These are phyloP conservation scores for Paragyromitra xinjiangensis DNA, from an alignment of 495 filamentous ascomycete genomes.

Conservation along the genomic window DNA sequence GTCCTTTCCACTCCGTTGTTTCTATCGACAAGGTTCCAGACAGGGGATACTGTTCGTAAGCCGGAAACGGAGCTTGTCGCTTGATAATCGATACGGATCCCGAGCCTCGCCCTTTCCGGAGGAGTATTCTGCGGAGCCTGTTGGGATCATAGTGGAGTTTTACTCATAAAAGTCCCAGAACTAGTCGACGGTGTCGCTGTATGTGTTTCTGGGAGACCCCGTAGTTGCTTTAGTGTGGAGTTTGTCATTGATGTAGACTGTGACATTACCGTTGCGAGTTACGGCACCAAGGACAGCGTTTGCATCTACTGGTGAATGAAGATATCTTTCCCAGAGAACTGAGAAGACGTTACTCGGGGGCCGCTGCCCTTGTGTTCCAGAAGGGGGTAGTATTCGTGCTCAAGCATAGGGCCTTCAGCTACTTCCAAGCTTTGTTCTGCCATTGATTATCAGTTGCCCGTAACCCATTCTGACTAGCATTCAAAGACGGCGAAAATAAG, in stretches of 20 bases:
- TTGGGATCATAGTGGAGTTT: not conserved
- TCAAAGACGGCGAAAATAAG: slow-evolving; percentile 56
- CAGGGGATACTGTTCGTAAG: not conserved
- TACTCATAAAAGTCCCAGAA: slow-evolving; percentile 10
- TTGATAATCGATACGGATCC: slow-evolving; percentile 25
- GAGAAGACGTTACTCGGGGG: slow-evolving; percentile 62
- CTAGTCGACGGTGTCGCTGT: not conserved
- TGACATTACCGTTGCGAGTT: slow-evolving; percentile 59
- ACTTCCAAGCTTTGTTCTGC: slow-evolving; percentile 54
- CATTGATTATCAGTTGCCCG: slow-evolving; percentile 60
- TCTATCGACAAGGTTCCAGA: slow-evolving; percentile 61
- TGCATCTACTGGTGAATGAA: slow-evolving; percentile 59
- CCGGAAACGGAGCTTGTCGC: not conserved
- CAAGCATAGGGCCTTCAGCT: slow-evolving; percentile 59
- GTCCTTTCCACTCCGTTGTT: slow-evolving; percentile 59
- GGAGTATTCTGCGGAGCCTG: not conserved
- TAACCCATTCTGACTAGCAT: slow-evolving; percentile 58
- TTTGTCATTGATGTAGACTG: slow-evolving; percentile 58
- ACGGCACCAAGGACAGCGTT: slow-evolving; percentile 60
- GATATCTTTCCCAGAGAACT: slow-evolving; percentile 60
- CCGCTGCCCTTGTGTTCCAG: slow-evolving; percentile 40
- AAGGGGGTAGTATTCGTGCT: slow-evolving; percentile 62
- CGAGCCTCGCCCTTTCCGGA: not conserved
- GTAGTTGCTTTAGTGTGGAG: slow-evolving; percentile 23
- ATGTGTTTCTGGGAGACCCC: not conserved